Percentiles rank a stretch among this genome's conserved stretches.
Conservation (phyloP, 2,329 filamentous ascomycete genomes). For the Botrytis pseudocinerea region DNA sequence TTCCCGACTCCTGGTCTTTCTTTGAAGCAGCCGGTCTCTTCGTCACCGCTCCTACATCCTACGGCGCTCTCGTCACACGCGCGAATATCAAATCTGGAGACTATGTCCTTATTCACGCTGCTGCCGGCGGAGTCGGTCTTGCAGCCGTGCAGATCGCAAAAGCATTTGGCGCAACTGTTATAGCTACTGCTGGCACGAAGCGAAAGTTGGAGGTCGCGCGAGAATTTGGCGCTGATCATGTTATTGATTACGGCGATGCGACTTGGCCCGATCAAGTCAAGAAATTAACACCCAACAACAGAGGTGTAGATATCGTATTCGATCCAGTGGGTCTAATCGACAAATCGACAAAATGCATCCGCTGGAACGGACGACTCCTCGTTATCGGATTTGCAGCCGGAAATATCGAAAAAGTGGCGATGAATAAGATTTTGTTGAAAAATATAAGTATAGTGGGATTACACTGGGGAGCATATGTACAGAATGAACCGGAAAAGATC, state of each 20-base stretch:
- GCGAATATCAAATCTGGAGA: conserved; percentile 79
- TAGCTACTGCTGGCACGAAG: conserved; percentile 81
- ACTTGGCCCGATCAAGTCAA: conserved; percentile 70
- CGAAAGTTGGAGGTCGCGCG: conserved; percentile 79
- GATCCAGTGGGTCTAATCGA: conserved; percentile 92
- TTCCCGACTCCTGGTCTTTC: conserved; percentile 81
- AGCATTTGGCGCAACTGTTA: conserved; percentile 86
- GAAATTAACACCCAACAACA: conserved; percentile 69
- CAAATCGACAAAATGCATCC: conserved; percentile 82
- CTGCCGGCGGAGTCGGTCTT: conserved; percentile 86
- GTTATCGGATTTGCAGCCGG: conserved; percentile 89
- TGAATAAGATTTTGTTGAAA: conserved; percentile 91
- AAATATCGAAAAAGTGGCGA: conserved; percentile 83
- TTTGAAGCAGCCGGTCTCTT: conserved; percentile 85
- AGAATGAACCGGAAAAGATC: conserved; percentile 70
- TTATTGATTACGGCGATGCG: conserved; percentile 70
- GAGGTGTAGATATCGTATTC: conserved; percentile 85
- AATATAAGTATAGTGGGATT: conserved; percentile 88
- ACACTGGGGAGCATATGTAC: conserved; percentile 86
- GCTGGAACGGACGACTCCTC: conserved; percentile 87
- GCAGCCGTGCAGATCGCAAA: conserved; percentile 94
- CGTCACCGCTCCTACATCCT: conserved; percentile 88
- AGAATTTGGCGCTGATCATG: conserved; percentile 81
- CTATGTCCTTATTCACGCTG: conserved; percentile 86
- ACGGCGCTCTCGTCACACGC: conserved; percentile 76